Base-by-base conservation (phyloP, 352 stramenopile genomes). In the Pythium dissotocum region DNA sequence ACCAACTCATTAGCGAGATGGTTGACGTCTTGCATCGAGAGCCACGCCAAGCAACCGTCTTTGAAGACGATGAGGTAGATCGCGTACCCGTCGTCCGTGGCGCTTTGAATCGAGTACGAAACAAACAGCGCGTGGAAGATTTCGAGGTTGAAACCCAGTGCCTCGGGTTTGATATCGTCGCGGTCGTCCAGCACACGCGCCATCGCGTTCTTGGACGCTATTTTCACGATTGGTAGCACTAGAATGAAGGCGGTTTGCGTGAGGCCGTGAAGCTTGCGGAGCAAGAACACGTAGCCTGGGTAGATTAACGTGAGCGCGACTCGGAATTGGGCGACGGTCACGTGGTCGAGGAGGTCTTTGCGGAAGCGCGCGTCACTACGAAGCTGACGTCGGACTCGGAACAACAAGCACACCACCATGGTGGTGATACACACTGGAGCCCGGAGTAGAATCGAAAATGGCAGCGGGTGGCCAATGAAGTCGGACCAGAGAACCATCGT, bases 171-270 rank as follows among this genome's bases (percentile, higher is more conserved):
- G 57, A 61, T 14, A 33, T 70, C 46, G 24, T 64, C 56, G 2
- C 53, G 32, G 35, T 70, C 56, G 6, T 24, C 18, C 2, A 70
- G 35, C 30, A 42, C 18, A 16, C 30, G 24, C 8, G 6, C 24
- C 16, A 82, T 64, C 0, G 51, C 54, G 14, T 63, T 71, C 53
- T 69, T 82, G 4, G 71, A 63, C 26, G 58, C 61, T 12, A 73
- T 62, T 36, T 76, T 73, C 13, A 60, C n/a, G 18, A 61, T 2
- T 0, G 62, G 68, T 8, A 76, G 42, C 10, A 71, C 1, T 1
- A 69, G 8, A 2, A 71, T 51, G 18, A 66, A 40, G 38, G 38
- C 21, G 30, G 40, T 54, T 68, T 77, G 51, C 61, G 67, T 7
- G 40, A 53, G 8, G 8, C 21, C 46, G 6, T 30, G 46, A 6